Evolutionary conservation across 179 eudicot genomes (phyloP).

Genomic region (Corrigiola litoralis): DNA sequence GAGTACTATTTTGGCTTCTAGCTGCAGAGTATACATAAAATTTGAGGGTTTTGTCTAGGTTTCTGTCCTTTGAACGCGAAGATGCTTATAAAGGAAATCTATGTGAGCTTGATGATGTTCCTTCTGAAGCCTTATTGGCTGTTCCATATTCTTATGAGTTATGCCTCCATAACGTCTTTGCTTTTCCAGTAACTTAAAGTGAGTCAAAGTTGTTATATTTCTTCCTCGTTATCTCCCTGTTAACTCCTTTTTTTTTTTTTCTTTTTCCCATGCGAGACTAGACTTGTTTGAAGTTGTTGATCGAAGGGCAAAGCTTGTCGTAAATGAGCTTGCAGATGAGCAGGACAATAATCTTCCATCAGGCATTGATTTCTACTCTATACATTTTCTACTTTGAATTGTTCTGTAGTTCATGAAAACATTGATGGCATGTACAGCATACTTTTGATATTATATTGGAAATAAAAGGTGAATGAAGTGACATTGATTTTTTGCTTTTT

Average conservation of each 20-base stretch:
- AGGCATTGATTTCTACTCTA: constrained; percentile 40
- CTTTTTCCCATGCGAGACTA: constrained; percentile 20
- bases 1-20: neutral
- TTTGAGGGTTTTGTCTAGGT: neutral
- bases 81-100: no score
- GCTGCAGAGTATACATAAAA: neutral
- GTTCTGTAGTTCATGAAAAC: neutral
- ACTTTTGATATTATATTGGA: neutral
- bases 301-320: constrained; percentile 93
- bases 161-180: neutral
- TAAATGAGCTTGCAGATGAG: constrained; percentile 77
- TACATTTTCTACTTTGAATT: neutral
- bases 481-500: constrained; percentile 3
- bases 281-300: constrained; percentile 98
- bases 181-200: neutral
- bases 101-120: neutral
- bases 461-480: neutral
- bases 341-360: constrained; percentile 39
- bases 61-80: neutral
- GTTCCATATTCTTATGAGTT: neutral
- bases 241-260: neutral
- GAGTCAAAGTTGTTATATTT: neutral
- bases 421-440: neutral
- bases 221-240: neutral
- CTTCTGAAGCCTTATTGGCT: neutral